A percentile compares a stretch with the other conserved stretches of the same genome.
phyloP scores from a whole-genome alignment of 768 basidiomycete species.

The Termitomyces sp. region DNA sequence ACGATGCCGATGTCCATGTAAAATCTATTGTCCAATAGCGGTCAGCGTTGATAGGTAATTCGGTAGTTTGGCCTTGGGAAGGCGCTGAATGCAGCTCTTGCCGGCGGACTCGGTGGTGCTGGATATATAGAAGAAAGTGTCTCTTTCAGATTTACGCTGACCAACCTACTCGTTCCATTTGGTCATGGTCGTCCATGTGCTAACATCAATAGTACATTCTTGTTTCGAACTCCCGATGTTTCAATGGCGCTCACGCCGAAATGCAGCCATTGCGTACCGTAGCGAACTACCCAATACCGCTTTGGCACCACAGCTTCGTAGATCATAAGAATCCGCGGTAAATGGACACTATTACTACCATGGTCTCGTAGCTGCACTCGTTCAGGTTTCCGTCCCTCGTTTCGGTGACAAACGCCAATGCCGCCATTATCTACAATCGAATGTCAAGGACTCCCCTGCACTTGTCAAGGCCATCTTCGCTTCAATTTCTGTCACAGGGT shows the following conservation, averaged over 20 bases:
- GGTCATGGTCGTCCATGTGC: conserved; percentile 94
- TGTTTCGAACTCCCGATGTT: neutral
- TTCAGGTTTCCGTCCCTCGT: conserved; percentile 80
- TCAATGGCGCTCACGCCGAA: conserved; percentile 4
- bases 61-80: too few relatives aligned
- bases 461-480: conserved; percentile 77
- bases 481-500: conserved; percentile 70
- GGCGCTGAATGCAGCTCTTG: conserved; percentile 77
- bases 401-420: conserved; percentile 95
- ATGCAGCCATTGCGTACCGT: conserved; percentile 79
- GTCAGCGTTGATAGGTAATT: neutral
- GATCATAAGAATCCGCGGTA: conserved; percentile 74
- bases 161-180: neutral
- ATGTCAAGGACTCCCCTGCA: conserved; percentile 56
- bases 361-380: conserved; percentile 76
- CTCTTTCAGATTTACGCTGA: neutral
- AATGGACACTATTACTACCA: conserved; percentile 83
- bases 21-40: neutral
- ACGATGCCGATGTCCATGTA: conserved; percentile 56
- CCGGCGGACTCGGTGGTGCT: conserved; percentile 88
- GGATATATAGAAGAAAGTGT: conserved; percentile 17
- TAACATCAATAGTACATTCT: conserved; percentile 65
- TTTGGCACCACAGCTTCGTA: conserved; percentile 73
- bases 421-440: conserved; percentile 80
- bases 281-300: conserved; percentile 94